These are phyloP conservation scores for Alternaria sp. DNA, from an alignment of 2,329 filamentous ascomycete genomes.

Conservation along the genomic window DNA sequence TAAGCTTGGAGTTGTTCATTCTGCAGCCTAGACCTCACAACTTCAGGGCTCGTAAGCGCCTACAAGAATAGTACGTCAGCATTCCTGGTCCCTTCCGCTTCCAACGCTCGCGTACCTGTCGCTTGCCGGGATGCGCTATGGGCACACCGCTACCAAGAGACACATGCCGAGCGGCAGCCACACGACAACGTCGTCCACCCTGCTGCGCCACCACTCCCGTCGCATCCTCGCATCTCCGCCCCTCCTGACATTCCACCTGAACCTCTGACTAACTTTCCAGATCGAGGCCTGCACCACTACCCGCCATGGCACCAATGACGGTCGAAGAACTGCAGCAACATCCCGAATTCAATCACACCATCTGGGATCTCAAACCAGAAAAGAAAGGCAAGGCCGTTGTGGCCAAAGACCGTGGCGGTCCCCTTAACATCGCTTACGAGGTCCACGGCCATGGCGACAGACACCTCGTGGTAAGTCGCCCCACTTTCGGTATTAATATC, in stretches of 20 bases:
- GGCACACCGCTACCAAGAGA: constrained; percentile 9
- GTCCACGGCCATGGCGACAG: constrained; percentile 76
- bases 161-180: not conserved
- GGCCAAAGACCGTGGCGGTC: constrained; percentile 74
- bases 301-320: constrained; percentile 49
- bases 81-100: not conserved
- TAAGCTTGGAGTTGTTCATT: not conserved
- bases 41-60: not conserved
- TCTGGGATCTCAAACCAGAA: constrained; percentile 73
- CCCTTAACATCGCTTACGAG: constrained; percentile 78
- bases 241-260: not conserved
- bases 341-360: constrained; percentile 69
- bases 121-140: constrained; percentile 12
- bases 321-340: constrained; percentile 67
- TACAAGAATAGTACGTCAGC: constrained; percentile 23
- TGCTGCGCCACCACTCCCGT: constrained; percentile 26
- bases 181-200: not conserved
- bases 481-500: constrained; percentile 19
- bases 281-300: not conserved
- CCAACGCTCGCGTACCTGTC: constrained; percentile 9
- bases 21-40: not conserved
- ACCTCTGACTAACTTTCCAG: not conserved
- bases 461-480: constrained; percentile 71
- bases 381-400: constrained; percentile 67
- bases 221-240: constrained; percentile 7